These are phyloP conservation scores for Sclerotinia subarctica DNA, from an alignment of 2,329 filamentous ascomycete genomes.

Conservation along the genomic window DNA sequence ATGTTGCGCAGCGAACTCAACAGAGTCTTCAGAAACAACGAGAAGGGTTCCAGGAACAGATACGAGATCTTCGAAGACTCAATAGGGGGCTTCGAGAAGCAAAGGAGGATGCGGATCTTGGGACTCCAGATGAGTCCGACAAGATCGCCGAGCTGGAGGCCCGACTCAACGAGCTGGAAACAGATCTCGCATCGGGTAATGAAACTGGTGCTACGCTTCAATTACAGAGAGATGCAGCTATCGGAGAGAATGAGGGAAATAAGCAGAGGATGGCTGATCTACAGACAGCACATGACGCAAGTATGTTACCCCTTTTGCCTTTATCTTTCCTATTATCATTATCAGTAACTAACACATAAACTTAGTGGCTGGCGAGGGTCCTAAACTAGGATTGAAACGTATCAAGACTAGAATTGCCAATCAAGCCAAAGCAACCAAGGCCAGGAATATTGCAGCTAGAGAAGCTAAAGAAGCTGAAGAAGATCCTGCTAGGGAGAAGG, in stretches of 20 bases:
- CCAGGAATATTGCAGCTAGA: not conserved
- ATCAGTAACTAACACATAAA: not conserved
- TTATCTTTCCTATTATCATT: not conserved
- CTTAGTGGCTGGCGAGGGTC: constrained; percentile 7
- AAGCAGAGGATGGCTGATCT: not conserved
- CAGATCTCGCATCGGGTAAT: not conserved
- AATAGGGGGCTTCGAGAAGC: not conserved
- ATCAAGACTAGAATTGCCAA: constrained; percentile 14
- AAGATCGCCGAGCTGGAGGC: not conserved
- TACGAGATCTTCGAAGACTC: not conserved
- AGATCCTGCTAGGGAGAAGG: not conserved
- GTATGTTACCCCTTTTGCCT: not conserved
- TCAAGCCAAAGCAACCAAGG: constrained; percentile 1
- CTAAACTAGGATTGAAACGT: constrained; percentile 13
- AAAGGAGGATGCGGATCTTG: fast-evolving
- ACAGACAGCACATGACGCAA: constrained; percentile 1
- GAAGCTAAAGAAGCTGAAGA: not conserved
- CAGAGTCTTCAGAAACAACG: not conserved
- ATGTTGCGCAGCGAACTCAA: not conserved
- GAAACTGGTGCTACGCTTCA: constrained; percentile 1
- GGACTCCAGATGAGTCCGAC: not conserved
- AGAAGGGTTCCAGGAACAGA: not conserved
- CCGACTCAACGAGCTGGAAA: not conserved
- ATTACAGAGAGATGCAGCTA: constrained; percentile 8
- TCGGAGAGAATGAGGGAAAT: not conserved